These are phyloP conservation scores for Sphagnum fallax DNA, from an alignment of 228 moss, liverwort and hornwort genomes.

Conservation along the genomic window DNA sequence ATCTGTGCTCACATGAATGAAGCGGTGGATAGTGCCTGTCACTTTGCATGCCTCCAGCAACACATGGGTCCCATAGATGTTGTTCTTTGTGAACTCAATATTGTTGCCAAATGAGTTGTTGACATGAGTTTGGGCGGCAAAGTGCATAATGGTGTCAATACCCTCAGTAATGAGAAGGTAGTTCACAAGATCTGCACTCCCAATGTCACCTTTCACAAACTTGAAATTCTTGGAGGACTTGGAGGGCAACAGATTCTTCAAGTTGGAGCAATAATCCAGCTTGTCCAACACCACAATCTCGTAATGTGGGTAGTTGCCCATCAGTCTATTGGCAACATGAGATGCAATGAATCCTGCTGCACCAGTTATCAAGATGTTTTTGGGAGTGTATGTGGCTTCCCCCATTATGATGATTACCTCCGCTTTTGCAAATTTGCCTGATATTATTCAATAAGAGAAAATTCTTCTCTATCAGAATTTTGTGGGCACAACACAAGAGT, in stretches of 20 bases:
- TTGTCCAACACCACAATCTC: conserved; percentile 85
- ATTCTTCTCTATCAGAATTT: too few species aligned
- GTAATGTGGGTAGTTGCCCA: conserved; percentile 71
- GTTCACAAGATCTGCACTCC: conserved; percentile 73
- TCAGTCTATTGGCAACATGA: conserved; percentile 70
- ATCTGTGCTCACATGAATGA: conserved; percentile 83
- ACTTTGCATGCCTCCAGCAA: conserved; percentile 85
- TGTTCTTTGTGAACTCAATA: conserved; percentile 88
- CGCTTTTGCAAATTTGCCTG: too few species aligned
- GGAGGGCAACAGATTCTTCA: conserved; percentile 68
- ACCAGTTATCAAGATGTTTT: conserved; percentile 73
- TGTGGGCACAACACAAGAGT: too few species aligned
- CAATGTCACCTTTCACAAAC: conserved; percentile 87
- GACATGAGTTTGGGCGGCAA: conserved; percentile 82
- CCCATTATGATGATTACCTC: conserved; percentile 18
- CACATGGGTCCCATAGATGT: conserved; percentile 88
- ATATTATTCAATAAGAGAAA: too few species aligned
- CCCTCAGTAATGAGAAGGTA: conserved; percentile 67
- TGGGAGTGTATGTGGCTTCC: conserved; percentile 46
- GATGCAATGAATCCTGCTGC: conserved; percentile 85
- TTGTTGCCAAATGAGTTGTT: conserved; percentile 90
- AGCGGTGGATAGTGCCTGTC: conserved; percentile 62
- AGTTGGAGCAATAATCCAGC: conserved; percentile 82
- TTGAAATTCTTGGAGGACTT: conserved; percentile 64
- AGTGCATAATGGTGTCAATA: conserved; percentile 93